Evolutionary conservation across 805 yeast species (phyloP).

Genomic region (Ogataea sp.): DNA sequence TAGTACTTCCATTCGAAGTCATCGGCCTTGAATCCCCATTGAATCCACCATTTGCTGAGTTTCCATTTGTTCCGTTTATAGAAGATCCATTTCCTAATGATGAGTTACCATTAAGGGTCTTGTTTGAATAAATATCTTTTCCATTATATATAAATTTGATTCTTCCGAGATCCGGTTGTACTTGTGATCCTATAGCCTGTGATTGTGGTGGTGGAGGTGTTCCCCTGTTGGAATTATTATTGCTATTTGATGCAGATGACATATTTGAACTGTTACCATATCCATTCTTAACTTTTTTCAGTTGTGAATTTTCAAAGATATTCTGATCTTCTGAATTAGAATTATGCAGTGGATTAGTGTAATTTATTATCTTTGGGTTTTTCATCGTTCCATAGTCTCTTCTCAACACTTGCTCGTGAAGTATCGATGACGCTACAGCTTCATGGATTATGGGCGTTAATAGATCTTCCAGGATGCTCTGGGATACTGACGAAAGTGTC

Average conservation of each 20-base stretch:
- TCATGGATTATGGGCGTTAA: slow-evolving; percentile 26
- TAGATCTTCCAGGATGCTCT: slow-evolving; percentile 24
- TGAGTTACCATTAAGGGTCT: not conserved
- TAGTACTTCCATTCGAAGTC: slow-evolving; percentile 1
- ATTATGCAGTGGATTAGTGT: slow-evolving; percentile 3
- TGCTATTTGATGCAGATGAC: not conserved
- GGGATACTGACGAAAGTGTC: slow-evolving; percentile 23
- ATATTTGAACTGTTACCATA: not conserved
- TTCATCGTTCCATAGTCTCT: slow-evolving; percentile 21
- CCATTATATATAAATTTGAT: slow-evolving; percentile 19
- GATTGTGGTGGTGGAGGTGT: not conserved
- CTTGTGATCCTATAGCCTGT: not conserved
- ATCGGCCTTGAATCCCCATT: slow-evolving; percentile 4
- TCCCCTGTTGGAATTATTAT: not conserved
- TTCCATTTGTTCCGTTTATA: not conserved
- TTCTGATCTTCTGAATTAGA: not conserved
- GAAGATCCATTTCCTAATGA: too few species aligned
- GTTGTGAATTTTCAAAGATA: not conserved
- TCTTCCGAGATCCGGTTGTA: slow-evolving; percentile 21
- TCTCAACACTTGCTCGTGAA: slow-evolving; percentile 23
- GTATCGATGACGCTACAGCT: slow-evolving; percentile 19
- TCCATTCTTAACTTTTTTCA: not conserved
- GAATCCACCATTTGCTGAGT: slow-evolving; percentile 4
- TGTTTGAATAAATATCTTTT: slow-evolving; percentile 20
- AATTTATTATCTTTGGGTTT: slow-evolving; percentile 18